phyloP scores from a whole-genome alignment of 2,329 filamentous ascomycete genomes.

The Mycosphaerelloides madeirae region DNA sequence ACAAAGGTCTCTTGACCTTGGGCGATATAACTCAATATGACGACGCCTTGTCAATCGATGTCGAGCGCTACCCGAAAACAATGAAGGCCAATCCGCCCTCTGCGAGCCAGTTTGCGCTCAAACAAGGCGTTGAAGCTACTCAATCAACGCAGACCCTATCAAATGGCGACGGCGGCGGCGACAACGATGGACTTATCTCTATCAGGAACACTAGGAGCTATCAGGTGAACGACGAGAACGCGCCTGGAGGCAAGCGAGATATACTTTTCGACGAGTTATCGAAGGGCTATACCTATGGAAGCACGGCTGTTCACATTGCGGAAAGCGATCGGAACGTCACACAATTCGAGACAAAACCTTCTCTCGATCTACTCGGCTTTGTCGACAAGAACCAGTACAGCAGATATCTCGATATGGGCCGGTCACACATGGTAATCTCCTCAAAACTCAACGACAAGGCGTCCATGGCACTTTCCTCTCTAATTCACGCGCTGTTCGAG shows the following conservation, averaged over 20 bases:
- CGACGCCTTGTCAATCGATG: constrained; percentile 72
- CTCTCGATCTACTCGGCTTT: constrained; percentile 82
- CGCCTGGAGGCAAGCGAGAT: constrained; percentile 73
- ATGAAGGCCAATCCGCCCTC: constrained; percentile 69
- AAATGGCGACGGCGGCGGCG: constrained; percentile 31
- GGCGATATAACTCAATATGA: constrained; percentile 71
- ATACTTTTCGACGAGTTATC: constrained; percentile 77
- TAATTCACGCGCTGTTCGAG: constrained; percentile 83
- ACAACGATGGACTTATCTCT: constrained; percentile 51
- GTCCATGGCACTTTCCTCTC: constrained; percentile 76
- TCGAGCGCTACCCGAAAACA: constrained; percentile 87
- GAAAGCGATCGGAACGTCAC: constrained; percentile 83
- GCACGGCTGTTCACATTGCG: constrained; percentile 84
- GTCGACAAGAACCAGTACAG: constrained; percentile 66
- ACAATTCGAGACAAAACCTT: constrained; percentile 71
- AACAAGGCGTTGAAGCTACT: constrained; percentile 47
- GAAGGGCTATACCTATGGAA: constrained; percentile 91
- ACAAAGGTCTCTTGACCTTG: constrained; percentile 72
- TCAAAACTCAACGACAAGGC: constrained; percentile 77
- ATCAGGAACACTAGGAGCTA: constrained; percentile 79
- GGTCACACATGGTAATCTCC: constrained; percentile 70
- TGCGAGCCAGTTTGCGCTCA: constrained; percentile 69
- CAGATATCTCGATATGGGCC: constrained; percentile 79
- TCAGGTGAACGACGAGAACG: constrained; percentile 68
- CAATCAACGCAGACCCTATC: constrained; percentile 50